phyloP scores from a whole-genome alignment of 257 asterid genomes.

The Paraleonurus japonicus region DNA sequence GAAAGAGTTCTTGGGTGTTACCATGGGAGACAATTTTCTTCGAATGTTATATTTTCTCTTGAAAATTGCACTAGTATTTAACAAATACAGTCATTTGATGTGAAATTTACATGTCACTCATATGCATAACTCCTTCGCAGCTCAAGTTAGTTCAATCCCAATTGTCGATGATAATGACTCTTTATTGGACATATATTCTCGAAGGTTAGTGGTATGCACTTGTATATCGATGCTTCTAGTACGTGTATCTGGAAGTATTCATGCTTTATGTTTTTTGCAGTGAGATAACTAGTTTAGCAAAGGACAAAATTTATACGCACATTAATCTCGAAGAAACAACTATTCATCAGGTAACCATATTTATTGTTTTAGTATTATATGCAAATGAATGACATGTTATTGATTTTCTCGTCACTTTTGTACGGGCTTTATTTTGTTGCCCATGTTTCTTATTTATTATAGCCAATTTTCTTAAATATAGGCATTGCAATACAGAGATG shows the following conservation, averaged over 20 bases:
- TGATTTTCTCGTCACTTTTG: too few relatives aligned
- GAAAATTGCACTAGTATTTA: background rate
- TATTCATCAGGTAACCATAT: constrained; percentile 61
- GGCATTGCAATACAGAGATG: constrained; percentile 91
- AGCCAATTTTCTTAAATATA: constrained; percentile 18
- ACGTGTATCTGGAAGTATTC: constrained; percentile 3
- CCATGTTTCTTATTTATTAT: background rate
- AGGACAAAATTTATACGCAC: constrained; percentile 74
- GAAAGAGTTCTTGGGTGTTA: background rate
- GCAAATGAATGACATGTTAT: background rate
- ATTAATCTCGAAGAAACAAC: constrained; percentile 83
- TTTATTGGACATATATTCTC: constrained; percentile 76
- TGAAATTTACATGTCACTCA: constrained; percentile 3
- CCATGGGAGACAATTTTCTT: background rate
- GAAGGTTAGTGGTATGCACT: constrained; percentile 59
- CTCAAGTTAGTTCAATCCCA: constrained; percentile 88
- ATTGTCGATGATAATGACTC: constrained; percentile 92
- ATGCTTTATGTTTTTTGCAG: constrained; percentile 42
- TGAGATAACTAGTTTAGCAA: constrained; percentile 90
- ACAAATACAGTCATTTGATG: background rate
- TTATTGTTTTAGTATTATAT: constrained; percentile 11
- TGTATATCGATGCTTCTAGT: background rate
- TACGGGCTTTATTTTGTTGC: background rate
- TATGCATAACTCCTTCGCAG: constrained; percentile 42
- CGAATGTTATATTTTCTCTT: too few relatives aligned